Evolutionary conservation across 805 yeast genomes (phyloP), one percentile per base, ranked within the genome.

Genomic region (Wickerhamomyces mucosus): DNA sequence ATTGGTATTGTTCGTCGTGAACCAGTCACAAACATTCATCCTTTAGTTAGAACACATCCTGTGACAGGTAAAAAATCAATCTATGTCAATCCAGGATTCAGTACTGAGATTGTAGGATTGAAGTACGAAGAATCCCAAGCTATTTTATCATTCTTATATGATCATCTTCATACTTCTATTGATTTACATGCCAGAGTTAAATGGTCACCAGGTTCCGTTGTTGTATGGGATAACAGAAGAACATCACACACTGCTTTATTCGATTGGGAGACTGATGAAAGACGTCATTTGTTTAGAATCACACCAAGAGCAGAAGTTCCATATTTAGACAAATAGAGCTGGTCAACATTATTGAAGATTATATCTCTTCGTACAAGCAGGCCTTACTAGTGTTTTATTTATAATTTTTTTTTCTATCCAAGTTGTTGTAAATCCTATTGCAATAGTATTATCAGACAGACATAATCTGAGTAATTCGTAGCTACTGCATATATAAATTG

Each of bases 11-110:
- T 64, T 41, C 63, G 76, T 50, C 69, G 63, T 36, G 33, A 37
- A 14, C 45, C 45, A 8, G 29, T 46, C 14, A 30, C 41, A 7
- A 41, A 36, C 5, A 17, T 24, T 5, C 82, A 75, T 51, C 80
- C 79, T 3, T 40, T 75, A 17, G 65, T 75, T 21, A 65, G 80
- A 55, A 71, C 78, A 24, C 76, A 76, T 42, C 81, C 82, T 8
- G 76, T 67, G 11, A 74, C 80, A 18, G 78, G 78, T 27, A 63
- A 73, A 70, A 75, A 75, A 51, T 56, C 75, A 1, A 53, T 75
- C 40, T 74, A 58, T 37, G 70, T 72, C 26, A 72, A 72, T 52
- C 61, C 73, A 29, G 55, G 60, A 15, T 61, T 63, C 63, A 72
- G 76, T 11, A 56, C 47, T 27, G 58, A 70, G 37, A 72, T 73